Evolutionary conservation across 345 rosid species (phyloP).

Genomic region (Adansonia digitata): DNA sequence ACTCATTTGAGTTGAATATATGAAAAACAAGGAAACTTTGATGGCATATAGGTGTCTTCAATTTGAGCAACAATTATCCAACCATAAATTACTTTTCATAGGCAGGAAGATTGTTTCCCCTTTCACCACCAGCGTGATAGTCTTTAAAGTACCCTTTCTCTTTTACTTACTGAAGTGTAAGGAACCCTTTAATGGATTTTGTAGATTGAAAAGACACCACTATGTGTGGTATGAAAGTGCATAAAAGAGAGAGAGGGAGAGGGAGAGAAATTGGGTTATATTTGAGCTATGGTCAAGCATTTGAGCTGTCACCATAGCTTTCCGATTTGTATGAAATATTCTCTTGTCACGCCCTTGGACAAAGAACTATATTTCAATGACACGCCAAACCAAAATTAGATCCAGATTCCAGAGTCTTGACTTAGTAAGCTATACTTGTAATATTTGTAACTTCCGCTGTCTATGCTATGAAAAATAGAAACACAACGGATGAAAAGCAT

Average conservation of each 20-base stretch:
- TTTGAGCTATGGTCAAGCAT: neutral
- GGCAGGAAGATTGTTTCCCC: neutral
- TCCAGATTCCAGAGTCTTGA: neutral
- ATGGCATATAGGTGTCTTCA: neutral
- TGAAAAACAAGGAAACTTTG: neutral
- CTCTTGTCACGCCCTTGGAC: neutral
- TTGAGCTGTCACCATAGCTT: neutral
- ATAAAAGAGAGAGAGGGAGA: neutral
- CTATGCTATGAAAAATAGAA: slow-evolving; percentile 13
- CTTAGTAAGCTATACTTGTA: neutral
- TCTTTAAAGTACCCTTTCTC: neutral
- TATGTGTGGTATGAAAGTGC: neutral
- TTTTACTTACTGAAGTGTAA: neutral
- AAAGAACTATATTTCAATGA: neutral
- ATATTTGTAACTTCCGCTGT: neutral
- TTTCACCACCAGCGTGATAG: neutral
- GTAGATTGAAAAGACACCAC: neutral
- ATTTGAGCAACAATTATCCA: neutral
- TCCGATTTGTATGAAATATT: neutral
- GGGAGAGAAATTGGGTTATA: neutral
- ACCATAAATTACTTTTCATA: neutral
- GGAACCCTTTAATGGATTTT: slow-evolving; percentile 1
- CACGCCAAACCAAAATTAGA: slow-evolving; percentile 1
- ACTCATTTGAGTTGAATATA: neutral
- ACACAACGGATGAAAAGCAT: slow-evolving; percentile 11